Base-by-base conservation (phyloP, 140 eudicot species). In the Flaveria floridana region DNA sequence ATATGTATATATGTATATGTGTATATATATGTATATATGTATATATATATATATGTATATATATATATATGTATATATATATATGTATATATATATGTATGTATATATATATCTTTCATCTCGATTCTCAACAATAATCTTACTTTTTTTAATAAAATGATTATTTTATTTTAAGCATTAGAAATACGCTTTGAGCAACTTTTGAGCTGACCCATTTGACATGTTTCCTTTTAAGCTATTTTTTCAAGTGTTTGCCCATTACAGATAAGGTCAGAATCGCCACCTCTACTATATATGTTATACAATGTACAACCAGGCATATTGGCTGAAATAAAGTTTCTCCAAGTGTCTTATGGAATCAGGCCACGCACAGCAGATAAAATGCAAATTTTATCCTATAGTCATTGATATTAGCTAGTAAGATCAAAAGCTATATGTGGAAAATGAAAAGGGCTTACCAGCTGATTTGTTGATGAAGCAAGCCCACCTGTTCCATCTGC, bases 391-490 rank as follows among this genome's bases (percentile, higher is more conserved):
- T 47, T 48, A 56, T 53, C 39, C 56, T 56, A 18, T 69, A 51
- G 44, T 47, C 20, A 19, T 48, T 48, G 47, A 46, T 23, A 50
- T 11, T 55, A 71, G 15, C 44, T 14, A 16, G 69, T 68, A 77
- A 28, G 65, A 47, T 70, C 30, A 47, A 59, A 78, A 58, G 63
- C 39, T 65, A 41, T 62, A 51, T 55, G 25, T 39, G n/a, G 68
- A 51, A 51, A 55, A 73, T 21, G 65, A 65, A 34, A 78, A 21
- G 41, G 47, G 79, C 86, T 67, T 77, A 93, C 99, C 89, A 93
- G 82, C 82, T 90, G 99, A 84, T 90, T 93, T 52, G 99, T 82
- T 47, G 99, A 88, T 28, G 97, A 88, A 66, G 97, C 95, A 75
- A 90, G 79, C 30, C 91, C 97, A 68, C 89, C 88, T 7, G 91